phyloP scores from a whole-genome alignment of 2,329 filamentous ascomycete genomes.

The Scortechinia acanthostroma region DNA sequence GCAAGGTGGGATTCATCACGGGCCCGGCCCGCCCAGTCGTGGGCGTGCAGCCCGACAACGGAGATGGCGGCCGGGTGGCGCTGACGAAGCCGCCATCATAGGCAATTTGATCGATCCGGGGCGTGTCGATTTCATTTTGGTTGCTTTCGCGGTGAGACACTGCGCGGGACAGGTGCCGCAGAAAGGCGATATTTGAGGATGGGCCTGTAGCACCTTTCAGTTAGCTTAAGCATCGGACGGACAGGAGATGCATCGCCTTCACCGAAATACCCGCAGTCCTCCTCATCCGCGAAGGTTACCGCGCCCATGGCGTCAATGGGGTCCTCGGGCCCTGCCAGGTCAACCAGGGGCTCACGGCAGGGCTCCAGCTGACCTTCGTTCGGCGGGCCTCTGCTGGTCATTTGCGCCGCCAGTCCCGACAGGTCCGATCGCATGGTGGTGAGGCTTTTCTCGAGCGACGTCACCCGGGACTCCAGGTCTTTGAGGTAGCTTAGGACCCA shows the following conservation, averaged over 20 bases:
- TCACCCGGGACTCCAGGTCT: constrained; percentile 16
- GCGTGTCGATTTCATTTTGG: no score
- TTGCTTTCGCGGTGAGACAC: no score
- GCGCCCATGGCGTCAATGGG: constrained; percentile 18
- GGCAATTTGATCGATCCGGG: constrained; percentile 6
- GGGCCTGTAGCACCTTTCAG: constrained; percentile 14
- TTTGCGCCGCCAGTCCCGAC: not conserved
- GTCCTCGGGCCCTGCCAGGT: constrained; percentile 8
- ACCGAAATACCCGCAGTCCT: constrained; percentile 23
- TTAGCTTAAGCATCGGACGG: not conserved
- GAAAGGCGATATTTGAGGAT: constrained; percentile 31
- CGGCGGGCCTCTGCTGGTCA: not conserved
- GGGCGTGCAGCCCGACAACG: constrained; percentile 5
- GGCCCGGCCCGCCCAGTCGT: no score
- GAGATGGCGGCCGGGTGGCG: constrained; percentile 11
- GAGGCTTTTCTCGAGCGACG: constrained; percentile 16
- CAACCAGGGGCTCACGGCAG: no score
- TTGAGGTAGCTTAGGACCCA: no score
- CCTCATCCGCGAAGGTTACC: constrained; percentile 16
- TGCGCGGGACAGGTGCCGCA: constrained; percentile 21
- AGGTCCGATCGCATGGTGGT: constrained; percentile 19
- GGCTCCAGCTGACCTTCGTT: no score
- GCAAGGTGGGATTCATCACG: constrained; percentile 19
- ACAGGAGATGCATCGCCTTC: constrained; percentile 3
- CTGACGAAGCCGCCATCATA: constrained; percentile 10